Evolutionary conservation across 192 early-diverging fungal genomes (phyloP).

Genomic region (Geranomyces michiganensis): DNA sequence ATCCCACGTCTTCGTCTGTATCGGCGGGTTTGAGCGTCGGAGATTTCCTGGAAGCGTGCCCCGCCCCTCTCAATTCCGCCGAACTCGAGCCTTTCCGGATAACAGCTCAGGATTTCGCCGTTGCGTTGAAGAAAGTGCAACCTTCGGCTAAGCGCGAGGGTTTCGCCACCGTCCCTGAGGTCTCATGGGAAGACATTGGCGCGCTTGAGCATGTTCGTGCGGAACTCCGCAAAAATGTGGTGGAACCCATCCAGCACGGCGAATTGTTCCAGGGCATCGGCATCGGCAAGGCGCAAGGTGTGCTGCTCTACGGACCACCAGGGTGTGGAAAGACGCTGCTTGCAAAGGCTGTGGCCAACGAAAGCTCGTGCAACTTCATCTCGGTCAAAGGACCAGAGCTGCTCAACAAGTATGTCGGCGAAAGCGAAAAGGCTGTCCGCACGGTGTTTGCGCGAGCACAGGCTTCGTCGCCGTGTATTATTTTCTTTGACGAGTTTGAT

Average conservation of each 20-base stretch:
- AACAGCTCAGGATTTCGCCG: slow-evolving; percentile 81
- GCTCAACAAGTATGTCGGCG: slow-evolving; percentile 98
- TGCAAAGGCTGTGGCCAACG: slow-evolving; percentile 97
- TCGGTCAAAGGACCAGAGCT: slow-evolving; percentile 98
- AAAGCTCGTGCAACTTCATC: slow-evolving; percentile 97
- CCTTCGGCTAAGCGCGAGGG: slow-evolving; percentile 97
- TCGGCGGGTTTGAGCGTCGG: slow-evolving; percentile 57
- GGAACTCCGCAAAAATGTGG: slow-evolving; percentile 92
- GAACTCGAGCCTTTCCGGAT: slow-evolving; percentile 86
- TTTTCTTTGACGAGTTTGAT: slow-evolving; percentile 99
- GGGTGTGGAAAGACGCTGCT: slow-evolving; percentile 98
- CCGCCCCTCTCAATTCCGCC: slow-evolving; percentile 72
- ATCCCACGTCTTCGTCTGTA: not conserved
- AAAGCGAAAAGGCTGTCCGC: slow-evolving; percentile 94
- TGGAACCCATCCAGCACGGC: slow-evolving; percentile 93
- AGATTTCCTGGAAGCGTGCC: slow-evolving; percentile 70
- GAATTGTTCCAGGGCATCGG: slow-evolving; percentile 87
- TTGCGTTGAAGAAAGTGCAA: slow-evolving; percentile 87
- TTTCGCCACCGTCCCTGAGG: slow-evolving; percentile 96
- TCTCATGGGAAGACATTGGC: slow-evolving; percentile 96
- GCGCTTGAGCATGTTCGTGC: slow-evolving; percentile 83
- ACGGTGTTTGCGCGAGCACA: slow-evolving; percentile 94
- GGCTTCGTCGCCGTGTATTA: slow-evolving; percentile 91
- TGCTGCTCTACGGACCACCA: slow-evolving; percentile 95
- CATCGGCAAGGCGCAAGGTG: slow-evolving; percentile 88